phyloP scores from a whole-genome alignment of 257 asterid species.

The Verbena officinalis region DNA sequence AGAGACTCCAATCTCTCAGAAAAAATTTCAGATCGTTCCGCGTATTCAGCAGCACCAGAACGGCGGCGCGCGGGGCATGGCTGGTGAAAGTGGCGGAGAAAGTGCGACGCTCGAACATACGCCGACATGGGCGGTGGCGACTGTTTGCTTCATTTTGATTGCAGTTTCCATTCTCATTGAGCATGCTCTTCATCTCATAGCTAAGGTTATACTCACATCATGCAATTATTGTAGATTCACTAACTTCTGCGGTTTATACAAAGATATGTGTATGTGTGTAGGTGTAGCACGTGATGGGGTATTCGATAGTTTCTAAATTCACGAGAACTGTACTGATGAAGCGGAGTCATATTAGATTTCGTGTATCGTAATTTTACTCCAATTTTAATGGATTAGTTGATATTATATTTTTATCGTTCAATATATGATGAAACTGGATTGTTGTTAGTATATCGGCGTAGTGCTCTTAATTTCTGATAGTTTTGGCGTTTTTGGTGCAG shows the following conservation, averaged over 20 bases:
- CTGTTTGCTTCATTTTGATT: slow-evolving; percentile 57
- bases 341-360: too few relatives aligned
- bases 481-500: slow-evolving; percentile 36
- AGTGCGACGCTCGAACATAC: slow-evolving; percentile 44
- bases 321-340: too few relatives aligned
- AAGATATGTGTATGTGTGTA: not conserved
- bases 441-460: not conserved
- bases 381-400: not conserved
- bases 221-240: too few relatives aligned
- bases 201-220: slow-evolving; percentile 41
- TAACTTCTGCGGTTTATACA: not conserved
- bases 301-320: too few relatives aligned
- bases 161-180: slow-evolving; percentile 61
- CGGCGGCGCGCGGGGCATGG: slow-evolving; percentile 31
- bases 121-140: slow-evolving; percentile 81
- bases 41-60: too few relatives aligned
- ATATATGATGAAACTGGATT: not conserved
- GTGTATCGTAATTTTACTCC: too few relatives aligned
- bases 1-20: not conserved
- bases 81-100: slow-evolving; percentile 35
- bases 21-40: not conserved
- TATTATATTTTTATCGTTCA: not conserved
- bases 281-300: too few relatives aligned
- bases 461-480: not conserved
- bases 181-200: slow-evolving; percentile 62